Conservation (phyloP, 1,139 yeast genomes). For the Saccharomyces hybrid region DNA sequence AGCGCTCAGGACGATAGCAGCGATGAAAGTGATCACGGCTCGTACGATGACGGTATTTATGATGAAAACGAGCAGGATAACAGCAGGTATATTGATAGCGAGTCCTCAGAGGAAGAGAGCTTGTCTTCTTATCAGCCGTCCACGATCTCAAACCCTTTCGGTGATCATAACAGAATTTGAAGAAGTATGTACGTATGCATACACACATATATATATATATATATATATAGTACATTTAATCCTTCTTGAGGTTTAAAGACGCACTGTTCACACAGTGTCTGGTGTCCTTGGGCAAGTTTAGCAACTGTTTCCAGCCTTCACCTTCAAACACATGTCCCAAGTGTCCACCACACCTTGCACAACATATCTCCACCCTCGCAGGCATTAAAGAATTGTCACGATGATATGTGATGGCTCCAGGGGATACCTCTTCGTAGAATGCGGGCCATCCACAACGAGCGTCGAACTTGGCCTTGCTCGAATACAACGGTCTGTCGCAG, state of each 20-base stretch:
- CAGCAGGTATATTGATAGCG: background rate
- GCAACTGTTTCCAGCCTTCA: conserved; percentile 68
- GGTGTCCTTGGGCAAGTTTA: conserved; percentile 64
- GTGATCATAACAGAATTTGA: conserved; percentile 20
- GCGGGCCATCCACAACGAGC: conserved; percentile 99
- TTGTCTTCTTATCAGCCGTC: conserved; percentile 10
- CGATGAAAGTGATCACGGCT: conserved; percentile 11
- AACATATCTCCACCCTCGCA: conserved; percentile 81
- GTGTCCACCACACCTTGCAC: conserved; percentile 87
- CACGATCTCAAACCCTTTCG: conserved; percentile 21
- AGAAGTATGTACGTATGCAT: background rate
- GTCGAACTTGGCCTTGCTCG: conserved; percentile 71
- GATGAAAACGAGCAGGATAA: conserved; percentile 7
- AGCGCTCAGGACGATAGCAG: conserved; percentile 39
- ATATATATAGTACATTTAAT: conserved; percentile 6
- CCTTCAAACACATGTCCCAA: conserved; percentile 90
- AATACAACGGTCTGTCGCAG: conserved; percentile 71
- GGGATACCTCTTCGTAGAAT: conserved; percentile 71
- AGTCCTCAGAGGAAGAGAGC: conserved; percentile 1
- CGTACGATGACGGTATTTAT: conserved; percentile 10
- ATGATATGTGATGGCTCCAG: conserved; percentile 59
- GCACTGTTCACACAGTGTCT: conserved; percentile 93
- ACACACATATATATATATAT: background rate
- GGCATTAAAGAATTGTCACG: conserved; percentile 63
- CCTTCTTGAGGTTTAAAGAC: conserved; percentile 54